Evolutionary conservation across 495 filamentous ascomycete species (phyloP), one percentile per base, ranked within the genome.

Genomic region (Penicillium canariense): DNA sequence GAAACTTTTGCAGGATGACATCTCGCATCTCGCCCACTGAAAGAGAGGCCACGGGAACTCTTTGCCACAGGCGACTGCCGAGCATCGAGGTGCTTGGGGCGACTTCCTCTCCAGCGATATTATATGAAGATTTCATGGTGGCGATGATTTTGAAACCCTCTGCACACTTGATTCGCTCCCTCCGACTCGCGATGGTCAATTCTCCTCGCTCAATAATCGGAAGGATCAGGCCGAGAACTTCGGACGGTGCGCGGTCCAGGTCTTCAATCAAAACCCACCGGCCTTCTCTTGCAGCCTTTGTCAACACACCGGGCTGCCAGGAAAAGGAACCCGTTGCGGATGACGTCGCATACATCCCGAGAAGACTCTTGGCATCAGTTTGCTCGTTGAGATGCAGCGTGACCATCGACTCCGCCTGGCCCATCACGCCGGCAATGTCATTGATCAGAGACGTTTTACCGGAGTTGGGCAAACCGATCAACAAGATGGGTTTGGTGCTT

Each of bases 251-350:
- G 47, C 93, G 87, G 67, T 99, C 89, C 25, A 99, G 78, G 67
- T 99, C 95, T 73, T 99, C 95, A 50, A 99, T 92, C 50, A 97
- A 74, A 5, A 99, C 85, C 95, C 94, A 97, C 63, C 91, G 82
- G 38, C 95, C 95, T 73, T 97, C 93, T 65, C 78, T 85, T 2
- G 96, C 90, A 12, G 95, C 95, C 32, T 90, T 95, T 0, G 93
- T 96, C 54, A 99, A 74, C 11, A 97, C 87, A 69, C 95, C 95
- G n/a, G 94, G 83, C 46, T 86, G 84, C 95, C 95, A 99, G 25
- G 78, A 81, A 61, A 97, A 97, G 3, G 89, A 89, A 0, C 92
- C 95, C 6, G 90, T 89, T 39, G 85, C 87, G 23, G 80, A 73
- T 14, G 87, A 86, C n/a, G 90, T 91, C 7, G 91, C 86, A 68